Conservation (phyloP, 129 eudicot species). For the Sambucus nigra region DNA sequence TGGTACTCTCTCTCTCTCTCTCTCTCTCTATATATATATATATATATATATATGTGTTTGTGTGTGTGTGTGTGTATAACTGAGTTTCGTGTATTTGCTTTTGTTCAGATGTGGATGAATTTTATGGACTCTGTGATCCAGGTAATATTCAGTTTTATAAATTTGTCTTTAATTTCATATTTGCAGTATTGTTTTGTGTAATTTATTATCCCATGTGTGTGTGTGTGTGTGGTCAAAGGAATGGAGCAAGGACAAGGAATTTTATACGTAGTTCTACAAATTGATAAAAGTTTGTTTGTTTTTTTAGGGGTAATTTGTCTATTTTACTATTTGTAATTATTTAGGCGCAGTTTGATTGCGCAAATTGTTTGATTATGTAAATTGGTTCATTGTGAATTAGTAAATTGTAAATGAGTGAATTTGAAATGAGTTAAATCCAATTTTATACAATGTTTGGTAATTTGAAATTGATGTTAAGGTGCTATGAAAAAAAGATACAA, state of each 20-base stretch:
- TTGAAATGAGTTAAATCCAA: too few species aligned
- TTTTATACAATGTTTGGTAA: too few species aligned
- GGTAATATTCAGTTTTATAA: slow-evolving; percentile 27
- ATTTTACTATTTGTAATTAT: too few species aligned
- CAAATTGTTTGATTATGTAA: too few species aligned
- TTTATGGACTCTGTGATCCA: slow-evolving; percentile 86
- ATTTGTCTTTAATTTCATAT: slow-evolving; percentile 6
- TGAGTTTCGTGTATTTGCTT: slow-evolving; percentile 2
- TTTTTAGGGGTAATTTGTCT: too few species aligned
- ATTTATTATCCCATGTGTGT: neutral
- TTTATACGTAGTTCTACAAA: too few species aligned
- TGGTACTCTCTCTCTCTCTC: slow-evolving; percentile 26
- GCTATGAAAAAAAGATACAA: too few species aligned
- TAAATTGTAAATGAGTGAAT: too few species aligned
- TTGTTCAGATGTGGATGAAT: slow-evolving; percentile 77
- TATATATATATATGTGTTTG: neutral
- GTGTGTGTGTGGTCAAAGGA: neutral
- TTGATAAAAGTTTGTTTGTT: too few species aligned
- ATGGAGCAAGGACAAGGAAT: neutral
- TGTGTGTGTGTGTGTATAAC: neutral
- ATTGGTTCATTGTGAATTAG: too few species aligned
- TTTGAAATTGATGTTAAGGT: too few species aligned
- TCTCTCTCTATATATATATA: neutral
- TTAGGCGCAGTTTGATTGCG: too few species aligned
- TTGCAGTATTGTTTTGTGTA: neutral